phyloP scores from a whole-genome alignment of 2,329 filamentous ascomycete species.

The Sordariomycetes sp. region DNA sequence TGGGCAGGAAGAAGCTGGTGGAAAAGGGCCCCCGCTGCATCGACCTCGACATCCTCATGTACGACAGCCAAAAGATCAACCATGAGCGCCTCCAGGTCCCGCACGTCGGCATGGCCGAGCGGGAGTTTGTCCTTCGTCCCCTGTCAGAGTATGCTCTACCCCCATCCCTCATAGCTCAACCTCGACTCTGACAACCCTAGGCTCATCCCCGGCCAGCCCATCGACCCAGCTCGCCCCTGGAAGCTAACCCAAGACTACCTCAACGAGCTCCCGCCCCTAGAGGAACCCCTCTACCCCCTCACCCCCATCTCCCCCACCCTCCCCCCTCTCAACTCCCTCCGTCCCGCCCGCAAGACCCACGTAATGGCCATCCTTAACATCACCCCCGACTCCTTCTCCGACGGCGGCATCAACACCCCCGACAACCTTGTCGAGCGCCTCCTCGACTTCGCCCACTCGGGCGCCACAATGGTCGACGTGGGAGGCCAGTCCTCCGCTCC shows the following conservation, averaged over 20 bases:
- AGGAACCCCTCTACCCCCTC: conserved; percentile 40
- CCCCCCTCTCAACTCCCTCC: conserved; percentile 44
- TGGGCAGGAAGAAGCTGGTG: conserved; percentile 72
- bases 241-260: conserved; percentile 47
- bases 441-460: conserved; percentile 46
- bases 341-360: conserved; percentile 49
- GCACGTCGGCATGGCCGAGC: conserved; percentile 72
- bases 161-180: not conserved
- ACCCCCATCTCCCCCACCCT: conserved; percentile 35
- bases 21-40: conserved; percentile 94
- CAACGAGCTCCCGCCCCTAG: conserved; percentile 37
- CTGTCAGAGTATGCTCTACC: conserved; percentile 52
- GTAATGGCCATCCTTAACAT: conserved; percentile 93
- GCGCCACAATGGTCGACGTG: conserved; percentile 79
- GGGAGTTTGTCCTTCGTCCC: conserved; percentile 86
- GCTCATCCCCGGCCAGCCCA: conserved; percentile 39
- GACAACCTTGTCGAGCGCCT: conserved; percentile 45
- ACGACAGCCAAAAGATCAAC: conserved; percentile 51
- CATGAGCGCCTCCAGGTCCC: conserved; percentile 71
- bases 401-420: conserved; percentile 56
- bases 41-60: conserved; percentile 84
- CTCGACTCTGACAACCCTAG: conserved; percentile 17
- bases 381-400: conserved; percentile 94
- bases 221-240: conserved; percentile 42
- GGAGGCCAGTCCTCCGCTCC: conserved; percentile 91